A percentile compares a stretch with the other conserved stretches of the same genome.
Conservation (phyloP, 225 moss, liverwort and hornwort genomes). For the Bryum argenteum region DNA sequence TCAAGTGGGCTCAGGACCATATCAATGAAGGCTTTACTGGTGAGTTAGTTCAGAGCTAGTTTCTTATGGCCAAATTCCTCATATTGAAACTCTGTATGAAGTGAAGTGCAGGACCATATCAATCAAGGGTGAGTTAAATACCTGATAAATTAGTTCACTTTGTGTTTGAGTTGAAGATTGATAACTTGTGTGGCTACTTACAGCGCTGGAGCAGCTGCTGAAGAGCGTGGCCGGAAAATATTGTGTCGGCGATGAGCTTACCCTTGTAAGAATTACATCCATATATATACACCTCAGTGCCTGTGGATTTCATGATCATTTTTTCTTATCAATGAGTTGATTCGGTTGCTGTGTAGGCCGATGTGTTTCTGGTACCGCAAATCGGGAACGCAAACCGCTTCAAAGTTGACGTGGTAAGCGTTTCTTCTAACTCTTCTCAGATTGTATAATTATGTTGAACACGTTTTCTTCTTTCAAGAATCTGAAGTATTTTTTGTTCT, state of each 20-base stretch:
- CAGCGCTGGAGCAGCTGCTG: conserved; percentile 68
- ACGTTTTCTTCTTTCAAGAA: too few species aligned
- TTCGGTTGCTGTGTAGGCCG: conserved; percentile 59
- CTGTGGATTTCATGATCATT: too few species aligned
- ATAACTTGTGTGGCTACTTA: conserved; percentile 22
- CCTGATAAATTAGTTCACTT: too few species aligned
- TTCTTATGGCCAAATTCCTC: background rate
- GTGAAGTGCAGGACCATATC: too few species aligned
- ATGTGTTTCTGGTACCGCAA: conserved; percentile 67
- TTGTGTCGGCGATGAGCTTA: conserved; percentile 78
- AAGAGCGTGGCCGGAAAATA: conserved; percentile 65
- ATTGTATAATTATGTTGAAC: too few species aligned
- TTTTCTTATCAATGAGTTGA: background rate
- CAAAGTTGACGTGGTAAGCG: conserved; percentile 64
- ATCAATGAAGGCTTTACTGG: conserved; percentile 66
- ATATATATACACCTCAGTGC: too few species aligned
- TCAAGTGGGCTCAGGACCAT: conserved; percentile 63
- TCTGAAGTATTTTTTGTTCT: too few species aligned
- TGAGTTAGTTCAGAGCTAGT: conserved; percentile 30
- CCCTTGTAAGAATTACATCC: conserved; percentile 61
- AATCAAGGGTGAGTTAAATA: too few species aligned
- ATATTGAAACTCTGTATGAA: too few species aligned
- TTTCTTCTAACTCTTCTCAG: too few species aligned
- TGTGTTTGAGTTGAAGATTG: background rate
- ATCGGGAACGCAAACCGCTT: conserved; percentile 56